Percentiles rank a stretch among this genome's conserved stretches.
phyloP scores from a whole-genome alignment of 306 rosid genomes.

The Glycine tomentella region DNA sequence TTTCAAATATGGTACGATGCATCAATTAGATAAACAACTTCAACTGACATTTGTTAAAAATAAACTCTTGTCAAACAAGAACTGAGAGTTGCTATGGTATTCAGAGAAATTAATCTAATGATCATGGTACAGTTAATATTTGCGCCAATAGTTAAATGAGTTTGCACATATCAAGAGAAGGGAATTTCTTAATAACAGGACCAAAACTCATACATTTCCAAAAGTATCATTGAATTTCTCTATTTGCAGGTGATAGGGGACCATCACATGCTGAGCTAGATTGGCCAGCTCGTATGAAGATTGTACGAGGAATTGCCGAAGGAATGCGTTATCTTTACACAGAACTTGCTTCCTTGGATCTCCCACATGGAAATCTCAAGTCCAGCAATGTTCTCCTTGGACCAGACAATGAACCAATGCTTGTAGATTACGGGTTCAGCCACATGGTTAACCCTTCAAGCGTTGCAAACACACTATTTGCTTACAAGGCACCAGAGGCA shows the following conservation, averaged over 20 bases:
- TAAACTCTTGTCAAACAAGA: neutral
- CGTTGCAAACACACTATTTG: constrained; percentile 57
- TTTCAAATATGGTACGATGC: too few relatives aligned
- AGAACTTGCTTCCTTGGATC: constrained; percentile 46
- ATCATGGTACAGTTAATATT: too few relatives aligned
- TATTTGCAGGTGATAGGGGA: constrained; percentile 69
- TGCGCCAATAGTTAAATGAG: too few relatives aligned
- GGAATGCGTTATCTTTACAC: constrained; percentile 70
- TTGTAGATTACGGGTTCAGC: constrained; percentile 67
- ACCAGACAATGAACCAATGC: constrained; percentile 64
- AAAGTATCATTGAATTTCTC: neutral
- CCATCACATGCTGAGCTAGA: constrained; percentile 62
- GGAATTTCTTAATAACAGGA: too few relatives aligned
- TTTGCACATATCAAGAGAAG: too few relatives aligned
- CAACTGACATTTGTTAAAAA: too few relatives aligned
- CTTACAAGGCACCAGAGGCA: constrained; percentile 77
- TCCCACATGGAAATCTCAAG: constrained; percentile 91
- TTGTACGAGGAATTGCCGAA: constrained; percentile 70
- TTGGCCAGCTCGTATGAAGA: constrained; percentile 71
- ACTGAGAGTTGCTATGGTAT: neutral
- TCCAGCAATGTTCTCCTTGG: constrained; percentile 80
- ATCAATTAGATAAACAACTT: too few relatives aligned
- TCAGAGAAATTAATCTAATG: neutral
- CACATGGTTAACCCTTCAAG: constrained; percentile 54
- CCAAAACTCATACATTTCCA: too few relatives aligned